Evolutionary conservation across 2,329 filamentous ascomycete genomes (phyloP), one percentile per base, ranked within the genome.

Genomic region (Xenosphaeropsis pyriputrescens): DNA sequence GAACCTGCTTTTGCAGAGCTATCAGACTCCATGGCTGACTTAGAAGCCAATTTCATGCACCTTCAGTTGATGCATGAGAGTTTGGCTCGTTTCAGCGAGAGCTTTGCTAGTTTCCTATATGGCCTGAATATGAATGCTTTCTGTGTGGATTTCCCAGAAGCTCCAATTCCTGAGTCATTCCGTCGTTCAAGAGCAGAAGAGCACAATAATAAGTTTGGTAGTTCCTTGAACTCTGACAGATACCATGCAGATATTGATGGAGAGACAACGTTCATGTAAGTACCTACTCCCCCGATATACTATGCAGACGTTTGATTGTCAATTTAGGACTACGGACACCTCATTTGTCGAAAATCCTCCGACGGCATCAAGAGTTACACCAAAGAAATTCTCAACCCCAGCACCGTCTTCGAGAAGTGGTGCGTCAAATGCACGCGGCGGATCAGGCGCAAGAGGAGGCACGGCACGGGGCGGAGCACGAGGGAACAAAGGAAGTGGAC

Each of bases 81-180:
- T 52, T 61, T 98, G 47, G 76, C 85, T 17, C 75, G 91, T 18
- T 98, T 98, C 60, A 89, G 80, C 58, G 91, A 98, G 67, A 93
- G 83, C 53, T 98, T 98, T 59, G 86, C 86, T 1, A 85, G 81
- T 49, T 96, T 98, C 52, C 62, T 98, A 34, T 98, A 96, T 51
- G 91, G 91, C 2, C 59, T 98, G 56, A 96, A 96, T 55, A 95
- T 98, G 88, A 96, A 95, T 58, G 91, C 91, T 1, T 98, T 96
- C 57, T 96, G 89, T 57, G 88, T 96, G 22, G 91, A 98, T 57
- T 98, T 95, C 47, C 84, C 86, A 0, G 91, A 98, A 74, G 86
- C 82, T 1, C 88, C 88, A 0, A 75, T 93, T 45, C 55, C 77
- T 7, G 86, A 94, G 49, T 93, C 85, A 1, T 94, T 94, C 54